phyloP scores from a whole-genome alignment of 805 yeast genomes.

The Metschnikowia vanudenii region DNA sequence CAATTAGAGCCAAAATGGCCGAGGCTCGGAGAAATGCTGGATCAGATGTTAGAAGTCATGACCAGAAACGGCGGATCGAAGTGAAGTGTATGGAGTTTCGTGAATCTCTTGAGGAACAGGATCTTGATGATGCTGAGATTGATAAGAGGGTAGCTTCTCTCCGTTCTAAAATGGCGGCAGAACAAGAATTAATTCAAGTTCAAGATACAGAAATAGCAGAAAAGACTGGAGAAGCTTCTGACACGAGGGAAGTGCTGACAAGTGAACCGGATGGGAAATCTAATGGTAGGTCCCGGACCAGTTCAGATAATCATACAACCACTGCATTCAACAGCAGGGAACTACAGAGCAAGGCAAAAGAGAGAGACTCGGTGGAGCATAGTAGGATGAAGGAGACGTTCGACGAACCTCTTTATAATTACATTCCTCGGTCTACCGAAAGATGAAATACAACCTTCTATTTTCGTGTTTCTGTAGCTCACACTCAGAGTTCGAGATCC shows the following conservation, averaged over 20 bases:
- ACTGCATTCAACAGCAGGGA: no score
- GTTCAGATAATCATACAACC: no score
- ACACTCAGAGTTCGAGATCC: no score
- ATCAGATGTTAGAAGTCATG: slow-evolving; percentile 34
- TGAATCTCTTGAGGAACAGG: slow-evolving; percentile 51
- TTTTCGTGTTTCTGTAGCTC: background rate
- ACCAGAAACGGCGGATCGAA: slow-evolving; percentile 39
- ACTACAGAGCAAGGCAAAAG: no score
- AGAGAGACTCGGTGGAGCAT: no score
- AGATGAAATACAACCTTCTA: background rate
- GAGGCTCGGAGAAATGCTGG: slow-evolving; percentile 16
- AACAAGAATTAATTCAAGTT: background rate
- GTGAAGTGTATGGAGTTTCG: slow-evolving; percentile 50
- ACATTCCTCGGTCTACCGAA: slow-evolving; percentile 9
- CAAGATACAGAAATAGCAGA: background rate
- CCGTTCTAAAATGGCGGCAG: slow-evolving; percentile 19
- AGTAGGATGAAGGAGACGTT: no score
- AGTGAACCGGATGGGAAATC: background rate
- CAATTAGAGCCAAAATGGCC: slow-evolving; percentile 13
- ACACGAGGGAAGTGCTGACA: background rate
- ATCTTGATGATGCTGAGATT: slow-evolving; percentile 33
- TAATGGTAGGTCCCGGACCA: background rate
- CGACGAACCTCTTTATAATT: slow-evolving; percentile 1
- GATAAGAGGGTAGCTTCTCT: slow-evolving; percentile 23
- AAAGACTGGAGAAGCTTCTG: background rate